phyloP scores from a whole-genome alignment of 441 rosid species.

The Adansonia rubrostipa region DNA sequence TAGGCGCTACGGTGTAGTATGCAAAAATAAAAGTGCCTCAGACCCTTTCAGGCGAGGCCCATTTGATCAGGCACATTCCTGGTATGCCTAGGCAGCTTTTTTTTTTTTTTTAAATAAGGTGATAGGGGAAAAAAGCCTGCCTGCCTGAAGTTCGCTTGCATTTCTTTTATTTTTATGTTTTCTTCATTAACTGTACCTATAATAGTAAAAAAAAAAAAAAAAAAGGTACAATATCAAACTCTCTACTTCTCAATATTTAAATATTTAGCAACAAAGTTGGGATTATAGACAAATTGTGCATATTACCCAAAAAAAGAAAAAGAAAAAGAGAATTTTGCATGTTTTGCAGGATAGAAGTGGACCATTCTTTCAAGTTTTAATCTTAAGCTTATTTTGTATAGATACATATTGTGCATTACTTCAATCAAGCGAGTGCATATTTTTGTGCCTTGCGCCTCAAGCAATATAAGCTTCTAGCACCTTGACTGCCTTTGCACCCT shows the following conservation, averaged over 20 bases:
- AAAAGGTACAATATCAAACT: not conserved
- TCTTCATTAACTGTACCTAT: not conserved
- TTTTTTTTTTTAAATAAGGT: not conserved
- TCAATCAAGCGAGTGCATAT: not conserved
- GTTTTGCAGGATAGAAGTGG: not conserved
- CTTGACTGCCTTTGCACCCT: not conserved
- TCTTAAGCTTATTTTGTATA: slow-evolving; percentile 8
- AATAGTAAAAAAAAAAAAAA: not conserved
- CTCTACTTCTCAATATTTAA: not conserved
- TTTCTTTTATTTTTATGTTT: not conserved
- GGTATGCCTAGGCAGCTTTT: not conserved
- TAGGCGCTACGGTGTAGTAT: not conserved
- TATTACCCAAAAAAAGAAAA: not conserved
- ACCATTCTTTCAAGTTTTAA: not conserved
- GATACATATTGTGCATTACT: not conserved
- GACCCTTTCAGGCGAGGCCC: not conserved
- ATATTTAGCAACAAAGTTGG: not conserved
- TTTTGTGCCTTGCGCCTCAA: slow-evolving; percentile 1
- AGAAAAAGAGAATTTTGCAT: not conserved
- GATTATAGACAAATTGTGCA: slow-evolving; percentile 5
- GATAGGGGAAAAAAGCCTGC: not conserved
- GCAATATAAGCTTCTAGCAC: not conserved
- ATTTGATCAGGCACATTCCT: slow-evolving; percentile 7
- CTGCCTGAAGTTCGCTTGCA: not conserved
- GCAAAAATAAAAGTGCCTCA: not conserved